Conservation (phyloP, 2,329 filamentous ascomycete species). For the Ceratocystis colombiana region DNA sequence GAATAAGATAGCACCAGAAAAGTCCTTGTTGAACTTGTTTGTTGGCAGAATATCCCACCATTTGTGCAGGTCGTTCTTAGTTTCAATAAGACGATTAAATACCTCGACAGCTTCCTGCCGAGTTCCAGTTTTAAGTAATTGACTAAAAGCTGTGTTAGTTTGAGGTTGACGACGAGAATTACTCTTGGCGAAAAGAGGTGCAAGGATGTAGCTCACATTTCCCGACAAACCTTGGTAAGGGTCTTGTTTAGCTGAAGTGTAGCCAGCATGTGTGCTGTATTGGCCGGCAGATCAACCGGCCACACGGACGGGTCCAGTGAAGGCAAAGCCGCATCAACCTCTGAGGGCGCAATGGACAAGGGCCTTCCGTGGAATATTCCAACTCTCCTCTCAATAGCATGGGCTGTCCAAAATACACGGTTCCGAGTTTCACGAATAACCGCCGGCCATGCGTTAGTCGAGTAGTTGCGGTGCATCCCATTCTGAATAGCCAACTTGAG, state of each 20-base stretch:
- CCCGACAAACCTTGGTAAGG: conserved; percentile 34
- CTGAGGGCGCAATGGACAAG: conserved; percentile 42
- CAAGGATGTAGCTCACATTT: conserved; percentile 32
- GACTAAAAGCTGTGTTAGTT: conserved; percentile 28
- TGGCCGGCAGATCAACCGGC: conserved; percentile 35
- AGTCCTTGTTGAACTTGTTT: conserved; percentile 32
- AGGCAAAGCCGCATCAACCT: conserved; percentile 46
- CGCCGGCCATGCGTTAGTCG: conserved; percentile 39
- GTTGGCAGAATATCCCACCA: conserved; percentile 36
- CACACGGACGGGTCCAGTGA: conserved; percentile 38
- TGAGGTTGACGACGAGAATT: neutral
- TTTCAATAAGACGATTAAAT: conserved; percentile 32
- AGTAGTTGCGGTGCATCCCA: conserved; percentile 47
- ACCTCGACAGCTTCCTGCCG: conserved; percentile 32
- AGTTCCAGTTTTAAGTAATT: conserved; percentile 32
- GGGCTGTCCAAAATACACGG: conserved; percentile 48
- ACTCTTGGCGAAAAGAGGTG: too few species aligned
- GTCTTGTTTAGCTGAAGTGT: conserved; percentile 34
- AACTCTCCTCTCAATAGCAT: conserved; percentile 47
- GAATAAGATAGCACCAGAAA: conserved; percentile 29
- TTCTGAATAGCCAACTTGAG: conserved; percentile 50
- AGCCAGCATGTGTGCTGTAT: conserved; percentile 40
- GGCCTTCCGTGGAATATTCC: conserved; percentile 48
- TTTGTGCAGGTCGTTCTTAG: conserved; percentile 33
- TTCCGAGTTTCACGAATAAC: conserved; percentile 44